Percentiles rank a stretch among this genome's conserved stretches.
phyloP scores from a whole-genome alignment of 768 basidiomycete genomes.

The Galerina marginata region DNA sequence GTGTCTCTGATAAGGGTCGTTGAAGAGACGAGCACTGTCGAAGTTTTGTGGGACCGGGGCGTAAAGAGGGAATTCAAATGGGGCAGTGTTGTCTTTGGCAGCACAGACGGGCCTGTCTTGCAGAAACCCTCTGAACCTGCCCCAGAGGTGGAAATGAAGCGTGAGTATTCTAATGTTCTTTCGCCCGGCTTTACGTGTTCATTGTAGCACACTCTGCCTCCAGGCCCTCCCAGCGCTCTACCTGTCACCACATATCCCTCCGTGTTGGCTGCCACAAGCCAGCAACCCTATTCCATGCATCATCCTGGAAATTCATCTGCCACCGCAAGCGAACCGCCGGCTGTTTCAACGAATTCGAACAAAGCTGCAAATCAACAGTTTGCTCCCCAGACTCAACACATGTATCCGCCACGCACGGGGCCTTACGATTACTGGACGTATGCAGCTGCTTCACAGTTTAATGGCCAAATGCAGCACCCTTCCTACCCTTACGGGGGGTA shows the following conservation, averaged over 20 bases:
- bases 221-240: slow-evolving; percentile 27
- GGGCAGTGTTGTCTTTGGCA: slow-evolving; percentile 81
- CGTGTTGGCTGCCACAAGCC: slow-evolving; percentile 30
- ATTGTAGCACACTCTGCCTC: background rate
- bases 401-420: slow-evolving; percentile 26
- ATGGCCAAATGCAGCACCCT: slow-evolving; percentile 8
- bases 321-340: slow-evolving; percentile 15
- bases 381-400: slow-evolving; percentile 10
- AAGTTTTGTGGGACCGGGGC: slow-evolving; percentile 82
- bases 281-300: background rate
- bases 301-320: slow-evolving; percentile 15
- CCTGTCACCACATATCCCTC: slow-evolving; percentile 39
- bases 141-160: slow-evolving; percentile 37
- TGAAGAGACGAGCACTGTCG: slow-evolving; percentile 71
- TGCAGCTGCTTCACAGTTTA: slow-evolving; percentile 16
- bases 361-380: slow-evolving; percentile 10
- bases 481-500: slow-evolving; percentile 1
- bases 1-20: slow-evolving; percentile 77
- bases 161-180: slow-evolving; percentile 40
- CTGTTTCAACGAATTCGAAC: slow-evolving; percentile 10
- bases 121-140: slow-evolving; percentile 70
- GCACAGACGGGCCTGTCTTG: slow-evolving; percentile 69
- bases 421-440: slow-evolving; percentile 47
- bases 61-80: slow-evolving; percentile 82
- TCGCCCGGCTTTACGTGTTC: slow-evolving; percentile 2